A percentile compares a stretch with the other conserved stretches of the same genome.
phyloP scores from a whole-genome alignment of 2,329 filamentous ascomycete species.

The Clathrospora elynae region DNA sequence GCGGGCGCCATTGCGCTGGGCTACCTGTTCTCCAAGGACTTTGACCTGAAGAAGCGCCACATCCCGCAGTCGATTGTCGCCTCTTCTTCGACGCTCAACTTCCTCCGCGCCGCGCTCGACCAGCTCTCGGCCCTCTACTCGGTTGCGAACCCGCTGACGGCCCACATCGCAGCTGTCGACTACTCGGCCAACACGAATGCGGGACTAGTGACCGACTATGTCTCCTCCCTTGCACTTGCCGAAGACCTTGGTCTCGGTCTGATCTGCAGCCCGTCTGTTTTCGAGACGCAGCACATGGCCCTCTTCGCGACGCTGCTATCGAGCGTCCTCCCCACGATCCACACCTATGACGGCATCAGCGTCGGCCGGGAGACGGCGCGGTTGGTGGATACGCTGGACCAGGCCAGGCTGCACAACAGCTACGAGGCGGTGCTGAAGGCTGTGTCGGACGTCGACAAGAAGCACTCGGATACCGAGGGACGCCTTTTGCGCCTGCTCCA shows the following conservation, averaged over 20 bases:
- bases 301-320: conserved; percentile 84
- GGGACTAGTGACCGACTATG: conserved; percentile 86
- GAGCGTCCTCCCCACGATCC: conserved; percentile 77
- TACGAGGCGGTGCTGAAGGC: conserved; percentile 71
- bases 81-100: conserved; percentile 78
- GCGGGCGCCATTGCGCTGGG: conserved; percentile 90
- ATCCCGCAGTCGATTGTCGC: conserved; percentile 91
- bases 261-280: conserved; percentile 81
- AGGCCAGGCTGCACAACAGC: conserved; percentile 68
- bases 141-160: conserved; percentile 89
- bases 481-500: conserved; percentile 73
- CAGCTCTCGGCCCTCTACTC: conserved; percentile 90
- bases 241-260: conserved; percentile 91
- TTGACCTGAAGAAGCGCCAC: conserved; percentile 86
- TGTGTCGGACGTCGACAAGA: conserved; percentile 67
- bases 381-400: conserved; percentile 80
- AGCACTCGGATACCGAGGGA: conserved; percentile 71
- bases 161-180: conserved; percentile 89
- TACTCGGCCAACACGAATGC: conserved; percentile 69
- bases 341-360: conserved; percentile 85
- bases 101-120: conserved; percentile 82
- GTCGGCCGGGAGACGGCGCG: conserved; percentile 81
- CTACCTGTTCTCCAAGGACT: conserved; percentile 97
- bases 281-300: conserved; percentile 94
- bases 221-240: conserved; percentile 74